Evolutionary conservation across 345 rosid genomes (phyloP).

Genomic region (Mercurialis annua): DNA sequence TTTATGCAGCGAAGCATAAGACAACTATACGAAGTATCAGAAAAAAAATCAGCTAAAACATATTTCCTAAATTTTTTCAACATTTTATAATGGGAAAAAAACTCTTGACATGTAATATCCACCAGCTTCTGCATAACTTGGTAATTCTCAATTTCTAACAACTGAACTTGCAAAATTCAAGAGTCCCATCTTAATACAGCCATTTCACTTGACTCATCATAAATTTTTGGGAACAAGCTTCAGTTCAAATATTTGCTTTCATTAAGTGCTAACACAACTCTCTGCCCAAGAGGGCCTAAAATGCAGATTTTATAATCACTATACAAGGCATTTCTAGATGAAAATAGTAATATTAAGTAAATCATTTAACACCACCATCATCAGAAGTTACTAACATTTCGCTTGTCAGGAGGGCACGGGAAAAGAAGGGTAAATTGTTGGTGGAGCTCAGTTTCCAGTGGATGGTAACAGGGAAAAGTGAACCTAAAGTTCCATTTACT

Average conservation of each 20-base stretch:
- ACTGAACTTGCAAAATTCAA: not conserved
- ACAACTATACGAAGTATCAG: not conserved
- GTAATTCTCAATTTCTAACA: not conserved
- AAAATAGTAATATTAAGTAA: not conserved
- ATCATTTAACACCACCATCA: not conserved
- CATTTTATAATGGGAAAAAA: no score
- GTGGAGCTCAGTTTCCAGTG: not conserved
- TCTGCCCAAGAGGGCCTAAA: no score
- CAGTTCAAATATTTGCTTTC: not conserved
- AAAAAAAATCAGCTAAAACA: no score
- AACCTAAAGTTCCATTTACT: not conserved
- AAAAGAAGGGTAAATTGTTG: not conserved
- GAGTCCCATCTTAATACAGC: not conserved
- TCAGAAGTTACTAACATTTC: not conserved
- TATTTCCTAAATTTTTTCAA: no score
- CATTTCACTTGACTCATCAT: not conserved
- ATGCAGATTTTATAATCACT: not conserved
- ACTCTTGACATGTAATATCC: not conserved
- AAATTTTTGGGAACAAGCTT: not conserved
- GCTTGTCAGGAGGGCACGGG: not conserved
- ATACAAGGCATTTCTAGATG: not conserved
- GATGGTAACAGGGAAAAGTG: not conserved
- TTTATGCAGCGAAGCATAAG: not conserved
- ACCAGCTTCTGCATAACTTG: not conserved
- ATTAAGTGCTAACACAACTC: not conserved